Evolutionary conservation across 768 basidiomycete genomes (phyloP).

Genomic region (Amanita fuliginea): DNA sequence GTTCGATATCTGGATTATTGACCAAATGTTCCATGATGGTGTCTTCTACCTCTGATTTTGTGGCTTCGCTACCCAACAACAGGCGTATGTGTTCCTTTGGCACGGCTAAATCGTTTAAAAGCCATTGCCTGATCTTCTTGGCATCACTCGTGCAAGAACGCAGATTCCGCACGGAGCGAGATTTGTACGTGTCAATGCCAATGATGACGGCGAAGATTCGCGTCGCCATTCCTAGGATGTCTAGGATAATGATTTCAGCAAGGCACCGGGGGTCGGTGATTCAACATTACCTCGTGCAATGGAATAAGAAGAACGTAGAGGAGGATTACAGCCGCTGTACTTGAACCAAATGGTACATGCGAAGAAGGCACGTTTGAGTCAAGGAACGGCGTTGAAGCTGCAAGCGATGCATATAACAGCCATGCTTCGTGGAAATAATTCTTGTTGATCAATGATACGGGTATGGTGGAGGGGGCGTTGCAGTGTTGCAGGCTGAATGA

Average conservation of each 20-base stretch:
- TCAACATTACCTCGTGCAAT: neutral
- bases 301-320: neutral
- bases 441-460: neutral
- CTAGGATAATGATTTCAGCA: neutral
- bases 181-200: constrained; percentile 62
- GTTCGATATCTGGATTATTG: constrained; percentile 47
- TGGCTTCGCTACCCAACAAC: constrained; percentile 48
- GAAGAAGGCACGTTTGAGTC: neutral
- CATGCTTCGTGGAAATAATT: neutral
- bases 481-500: constrained; percentile 1
- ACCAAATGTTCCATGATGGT: constrained; percentile 50
- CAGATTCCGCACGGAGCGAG: constrained; percentile 52
- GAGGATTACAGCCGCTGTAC: neutral
- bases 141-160: constrained; percentile 59
- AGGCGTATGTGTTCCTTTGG: constrained; percentile 46
- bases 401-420: neutral
- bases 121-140: constrained; percentile 44
- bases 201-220: constrained; percentile 57
- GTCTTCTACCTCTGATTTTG: constrained; percentile 51
- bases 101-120: constrained; percentile 43
- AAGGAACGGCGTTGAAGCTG: neutral
- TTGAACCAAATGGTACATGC: neutral
- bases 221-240: constrained; percentile 12
- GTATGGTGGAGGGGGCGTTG: neutral
- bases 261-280: neutral